Base-by-base conservation (phyloP, 108 stramenopile species). In the Ochromonas danica region DNA sequence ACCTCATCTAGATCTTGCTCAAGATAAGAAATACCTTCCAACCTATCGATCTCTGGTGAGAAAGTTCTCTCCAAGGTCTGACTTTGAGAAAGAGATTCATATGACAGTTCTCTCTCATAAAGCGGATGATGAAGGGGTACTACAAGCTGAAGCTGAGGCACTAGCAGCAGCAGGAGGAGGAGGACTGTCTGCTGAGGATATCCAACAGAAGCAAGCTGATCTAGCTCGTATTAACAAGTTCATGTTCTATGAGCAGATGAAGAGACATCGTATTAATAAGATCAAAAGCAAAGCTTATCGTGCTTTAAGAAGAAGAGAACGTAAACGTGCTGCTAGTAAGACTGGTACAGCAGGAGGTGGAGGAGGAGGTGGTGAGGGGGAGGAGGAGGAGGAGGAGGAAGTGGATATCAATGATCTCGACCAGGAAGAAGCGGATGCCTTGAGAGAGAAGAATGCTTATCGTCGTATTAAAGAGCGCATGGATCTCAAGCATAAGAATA, bases 171-270 rank as follows among this genome's bases (percentile, higher is more conserved):
- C 6, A 0, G 28, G 39, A 41, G 22, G 6, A 22, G 22, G 45
- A 14, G 22, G 22, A 14, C 30, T 75, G 33, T 41, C 70, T 42
- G 17, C 43, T 22, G 80, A 81, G 51, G 43, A 81, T 35, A 51
- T 81, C 30, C 22, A 22, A 41, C 61, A 31, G 82, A 84, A 96
- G 35, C 93, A 94, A 31, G 93, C 92, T 10, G 93, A 97, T 81
- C 86, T 99, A 45, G 93, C 95, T 30, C 95, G 95, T 81, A 88
- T 99, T 81, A 85, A 94, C 63, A 94, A 95, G 39, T 90, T 99
- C 70, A 90, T 99, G 92, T 99, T 97, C 81, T 99, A 99, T 86
- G 94, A 97, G 75, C 96, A 99, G 84, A 91, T 94, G 82, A 99
- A 98, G 79, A 90, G 93, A 30, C 93, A 94, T 79, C 94, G 94